Percentiles rank a stretch among this genome's conserved stretches.
These are phyloP conservation scores for Musa balbisiana DNA, from an alignment of 202 grass and related monocot genomes.

Conservation along the genomic window DNA sequence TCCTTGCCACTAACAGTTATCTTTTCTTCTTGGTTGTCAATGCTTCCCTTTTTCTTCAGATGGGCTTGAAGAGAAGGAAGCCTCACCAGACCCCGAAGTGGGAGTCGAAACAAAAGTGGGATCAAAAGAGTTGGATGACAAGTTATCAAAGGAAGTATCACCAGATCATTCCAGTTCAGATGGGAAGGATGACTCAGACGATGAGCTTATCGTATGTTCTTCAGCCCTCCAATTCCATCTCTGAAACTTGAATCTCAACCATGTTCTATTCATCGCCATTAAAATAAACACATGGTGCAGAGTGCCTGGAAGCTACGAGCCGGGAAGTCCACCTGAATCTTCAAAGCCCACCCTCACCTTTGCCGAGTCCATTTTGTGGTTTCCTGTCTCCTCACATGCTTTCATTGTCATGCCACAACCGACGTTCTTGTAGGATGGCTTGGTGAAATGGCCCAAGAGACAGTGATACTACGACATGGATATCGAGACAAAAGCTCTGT, in stretches of 20 bases:
- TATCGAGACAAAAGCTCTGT: not conserved
- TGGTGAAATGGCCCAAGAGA: not conserved
- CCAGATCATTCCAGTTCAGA: slow-evolving; percentile 22
- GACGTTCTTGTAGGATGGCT: not conserved
- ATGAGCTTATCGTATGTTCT: slow-evolving; percentile 69
- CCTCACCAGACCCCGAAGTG: slow-evolving; percentile 20
- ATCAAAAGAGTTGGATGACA: not conserved
- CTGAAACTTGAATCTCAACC: no score
- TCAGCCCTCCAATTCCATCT: not conserved
- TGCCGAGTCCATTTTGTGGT: no score
- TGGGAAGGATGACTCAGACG: slow-evolving; percentile 51
- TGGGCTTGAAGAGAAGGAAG: slow-evolving; percentile 40
- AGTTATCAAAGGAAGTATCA: not conserved
- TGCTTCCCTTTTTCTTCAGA: slow-evolving; percentile 19
- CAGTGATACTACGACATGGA: not conserved
- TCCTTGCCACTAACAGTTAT: no score
- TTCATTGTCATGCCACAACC: not conserved
- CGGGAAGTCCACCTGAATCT: not conserved
- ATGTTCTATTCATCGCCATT: no score
- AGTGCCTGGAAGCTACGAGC: not conserved
- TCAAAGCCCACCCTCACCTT: not conserved
- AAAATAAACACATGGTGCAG: not conserved
- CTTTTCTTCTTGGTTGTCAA: no score
- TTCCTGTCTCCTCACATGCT: no score
- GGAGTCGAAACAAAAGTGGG: slow-evolving; percentile 16